A percentile compares a stretch with the other conserved stretches of the same genome.
phyloP scores from a whole-genome alignment of 2,329 filamentous ascomycete genomes.

The Diaporthe eres region DNA sequence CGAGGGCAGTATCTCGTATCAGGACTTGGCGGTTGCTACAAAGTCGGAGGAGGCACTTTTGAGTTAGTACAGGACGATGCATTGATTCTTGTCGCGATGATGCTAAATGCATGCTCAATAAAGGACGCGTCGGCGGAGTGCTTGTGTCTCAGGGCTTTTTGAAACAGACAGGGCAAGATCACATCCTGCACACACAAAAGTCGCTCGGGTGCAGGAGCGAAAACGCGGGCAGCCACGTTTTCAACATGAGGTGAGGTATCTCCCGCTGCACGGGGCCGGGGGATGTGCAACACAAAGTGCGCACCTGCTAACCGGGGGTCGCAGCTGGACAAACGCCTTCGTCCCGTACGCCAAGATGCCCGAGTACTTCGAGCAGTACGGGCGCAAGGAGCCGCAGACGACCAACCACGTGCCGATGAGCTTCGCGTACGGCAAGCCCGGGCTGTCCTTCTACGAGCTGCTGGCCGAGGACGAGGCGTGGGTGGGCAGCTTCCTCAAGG shows the following conservation, averaged over 20 bases:
- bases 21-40: constrained; percentile 41
- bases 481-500: constrained; percentile 46
- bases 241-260: constrained; percentile 17
- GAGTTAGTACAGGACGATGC: background rate
- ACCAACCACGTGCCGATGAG: constrained; percentile 46
- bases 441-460: constrained; percentile 47
- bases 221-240: background rate
- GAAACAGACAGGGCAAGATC: background rate
- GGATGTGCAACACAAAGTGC: background rate
- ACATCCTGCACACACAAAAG: constrained; percentile 4
- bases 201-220: constrained; percentile 21
- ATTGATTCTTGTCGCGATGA: background rate
- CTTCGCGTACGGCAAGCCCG: constrained; percentile 46
- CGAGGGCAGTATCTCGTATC: constrained; percentile 42
- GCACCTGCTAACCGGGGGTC: constrained; percentile 42
- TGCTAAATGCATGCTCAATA: background rate
- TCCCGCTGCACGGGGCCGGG: background rate
- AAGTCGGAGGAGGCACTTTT: constrained; percentile 39
- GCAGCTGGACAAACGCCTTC: constrained; percentile 44
- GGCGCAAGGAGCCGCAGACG: constrained; percentile 44
- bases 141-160: constrained; percentile 18
- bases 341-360: constrained; percentile 41
- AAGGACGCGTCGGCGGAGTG: constrained; percentile 23
- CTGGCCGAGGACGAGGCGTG: constrained; percentile 45
- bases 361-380: constrained; percentile 48